phyloP scores from a whole-genome alignment of 176 grass and related monocot genomes.

The Saccharum officinarum region DNA sequence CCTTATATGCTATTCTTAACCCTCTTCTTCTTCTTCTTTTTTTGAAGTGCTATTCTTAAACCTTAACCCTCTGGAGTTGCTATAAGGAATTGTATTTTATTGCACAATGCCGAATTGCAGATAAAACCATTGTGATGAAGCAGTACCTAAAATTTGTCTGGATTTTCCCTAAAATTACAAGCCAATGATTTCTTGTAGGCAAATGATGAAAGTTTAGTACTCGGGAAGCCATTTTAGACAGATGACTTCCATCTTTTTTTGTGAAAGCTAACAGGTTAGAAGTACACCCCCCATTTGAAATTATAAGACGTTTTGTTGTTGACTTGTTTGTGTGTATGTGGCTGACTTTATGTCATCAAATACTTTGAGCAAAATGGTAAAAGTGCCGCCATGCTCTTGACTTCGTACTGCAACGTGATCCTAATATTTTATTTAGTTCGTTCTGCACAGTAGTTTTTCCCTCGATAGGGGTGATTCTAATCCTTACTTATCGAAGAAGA shows the following conservation, averaged over 20 bases:
- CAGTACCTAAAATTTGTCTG: not conserved
- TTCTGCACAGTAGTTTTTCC: not conserved
- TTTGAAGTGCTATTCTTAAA: not conserved
- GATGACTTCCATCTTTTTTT: not conserved
- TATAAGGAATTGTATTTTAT: not conserved
- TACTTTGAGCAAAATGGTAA: not conserved
- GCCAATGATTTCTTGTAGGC: not conserved
- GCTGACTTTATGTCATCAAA: not conserved
- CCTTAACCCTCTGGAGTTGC: not conserved
- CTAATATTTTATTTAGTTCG: not conserved
- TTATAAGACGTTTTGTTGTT: not conserved
- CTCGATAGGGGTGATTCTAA: not conserved
- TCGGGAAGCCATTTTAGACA: not conserved
- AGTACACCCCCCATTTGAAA: not conserved
- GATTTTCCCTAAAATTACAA: not conserved
- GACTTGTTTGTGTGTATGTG: not conserved
- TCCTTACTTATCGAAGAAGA: not conserved
- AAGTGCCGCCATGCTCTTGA: not conserved
- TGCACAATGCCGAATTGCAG: not conserved
- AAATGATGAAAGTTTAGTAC: not conserved
- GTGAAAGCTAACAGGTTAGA: not conserved
- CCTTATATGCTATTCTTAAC: no score
- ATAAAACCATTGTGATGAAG: not conserved
- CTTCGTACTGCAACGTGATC: no score
- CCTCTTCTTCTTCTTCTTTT: no score